Conservation (phyloP, 805 yeast genomes). For the Candida koratica region DNA sequence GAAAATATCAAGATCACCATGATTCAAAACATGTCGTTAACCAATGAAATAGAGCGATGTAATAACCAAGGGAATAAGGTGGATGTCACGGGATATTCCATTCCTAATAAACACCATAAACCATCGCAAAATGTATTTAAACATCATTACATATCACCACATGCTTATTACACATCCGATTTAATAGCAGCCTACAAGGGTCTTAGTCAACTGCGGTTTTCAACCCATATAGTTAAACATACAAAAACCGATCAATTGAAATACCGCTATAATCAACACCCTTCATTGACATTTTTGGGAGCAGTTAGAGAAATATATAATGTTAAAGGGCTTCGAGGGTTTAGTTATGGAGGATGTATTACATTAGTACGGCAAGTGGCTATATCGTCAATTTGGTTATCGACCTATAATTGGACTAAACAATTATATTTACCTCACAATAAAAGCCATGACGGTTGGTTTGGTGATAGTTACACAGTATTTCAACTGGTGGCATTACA, state of each 20-base stretch:
- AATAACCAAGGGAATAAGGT: constrained; percentile 18
- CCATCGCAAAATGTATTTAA: constrained; percentile 22
- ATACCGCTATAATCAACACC: constrained; percentile 44
- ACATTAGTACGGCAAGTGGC: constrained; percentile 77
- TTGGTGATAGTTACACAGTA: constrained; percentile 41
- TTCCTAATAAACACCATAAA: constrained; percentile 22
- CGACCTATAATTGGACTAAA: constrained; percentile 73
- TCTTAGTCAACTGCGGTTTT: constrained; percentile 23
- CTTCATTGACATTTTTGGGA: constrained; percentile 50
- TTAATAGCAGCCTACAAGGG: constrained; percentile 25
- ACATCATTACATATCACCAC: constrained; percentile 39
- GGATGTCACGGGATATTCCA: constrained; percentile 27
- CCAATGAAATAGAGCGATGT: constrained; percentile 24
- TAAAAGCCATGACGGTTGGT: constrained; percentile 35
- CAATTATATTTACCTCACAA: constrained; percentile 61
- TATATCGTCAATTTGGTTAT: constrained; percentile 78
- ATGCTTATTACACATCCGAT: constrained; percentile 38
- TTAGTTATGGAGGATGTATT: constrained; percentile 78
- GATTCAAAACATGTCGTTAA: constrained; percentile 59
- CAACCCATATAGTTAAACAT: constrained; percentile 14
- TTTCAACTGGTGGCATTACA: constrained; percentile 50
- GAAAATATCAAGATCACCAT: constrained; percentile 78
- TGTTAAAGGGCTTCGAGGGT: constrained; percentile 72
- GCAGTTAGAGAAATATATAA: constrained; percentile 63
- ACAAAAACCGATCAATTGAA: constrained; percentile 21